Evolutionary conservation across 1,284 basidiomycete genomes (phyloP).

Genomic region (Ustilago crameri): DNA sequence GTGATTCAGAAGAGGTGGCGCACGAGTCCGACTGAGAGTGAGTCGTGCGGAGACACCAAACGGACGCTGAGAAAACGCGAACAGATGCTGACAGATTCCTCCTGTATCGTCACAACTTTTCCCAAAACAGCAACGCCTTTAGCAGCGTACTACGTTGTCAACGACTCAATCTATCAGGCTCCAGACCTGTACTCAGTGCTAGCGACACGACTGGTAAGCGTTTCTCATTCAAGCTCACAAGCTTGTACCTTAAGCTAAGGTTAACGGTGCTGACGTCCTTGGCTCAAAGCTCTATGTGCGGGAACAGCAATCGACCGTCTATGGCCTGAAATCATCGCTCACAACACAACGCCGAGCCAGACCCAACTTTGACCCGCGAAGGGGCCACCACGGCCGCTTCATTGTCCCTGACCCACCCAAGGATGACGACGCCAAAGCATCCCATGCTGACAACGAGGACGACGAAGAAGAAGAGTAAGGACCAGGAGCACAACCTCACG

Average conservation of each 20-base stretch:
- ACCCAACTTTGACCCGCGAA: slow-evolving; percentile 52
- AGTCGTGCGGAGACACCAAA: slow-evolving; percentile 1
- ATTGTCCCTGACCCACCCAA: slow-evolving; percentile 33
- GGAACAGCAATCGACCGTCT: slow-evolving; percentile 55
- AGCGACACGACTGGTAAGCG: slow-evolving; percentile 54
- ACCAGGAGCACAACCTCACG: slow-evolving; percentile 4
- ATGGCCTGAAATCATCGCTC: slow-evolving; percentile 45
- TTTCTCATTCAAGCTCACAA: too few relatives aligned
- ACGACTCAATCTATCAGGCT: slow-evolving; percentile 61
- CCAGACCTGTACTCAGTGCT: slow-evolving; percentile 62
- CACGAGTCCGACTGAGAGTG: slow-evolving; percentile 21
- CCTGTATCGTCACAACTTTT: too few relatives aligned
- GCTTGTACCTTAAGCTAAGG: too few relatives aligned
- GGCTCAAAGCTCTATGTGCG: neutral
- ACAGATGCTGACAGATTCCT: neutral
- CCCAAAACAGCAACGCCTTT: slow-evolving; percentile 49
- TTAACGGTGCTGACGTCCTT: neutral
- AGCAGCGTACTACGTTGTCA: slow-evolving; percentile 61
- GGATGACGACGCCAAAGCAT: neutral
- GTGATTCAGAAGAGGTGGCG: slow-evolving; percentile 61
- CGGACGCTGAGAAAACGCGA: too few relatives aligned
- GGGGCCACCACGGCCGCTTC: slow-evolving; percentile 60
- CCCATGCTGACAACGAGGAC: neutral
- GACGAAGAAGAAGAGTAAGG: slow-evolving; percentile 9
- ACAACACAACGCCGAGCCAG: slow-evolving; percentile 38